A percentile compares a stretch with the other conserved stretches of the same genome.
phyloP scores from a whole-genome alignment of 148 eudicot genomes.

The Dysphania ambrosioides region DNA sequence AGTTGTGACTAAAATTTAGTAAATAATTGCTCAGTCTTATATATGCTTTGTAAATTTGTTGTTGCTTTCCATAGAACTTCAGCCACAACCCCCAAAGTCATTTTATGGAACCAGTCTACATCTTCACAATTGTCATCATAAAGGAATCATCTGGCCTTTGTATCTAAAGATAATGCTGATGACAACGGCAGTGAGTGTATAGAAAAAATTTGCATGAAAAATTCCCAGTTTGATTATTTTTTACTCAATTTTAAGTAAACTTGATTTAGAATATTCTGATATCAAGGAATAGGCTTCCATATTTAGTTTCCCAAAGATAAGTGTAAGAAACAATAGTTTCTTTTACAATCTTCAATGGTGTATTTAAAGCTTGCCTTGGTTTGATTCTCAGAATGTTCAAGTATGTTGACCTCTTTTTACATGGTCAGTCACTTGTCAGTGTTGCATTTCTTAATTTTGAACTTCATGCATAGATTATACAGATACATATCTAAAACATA shows the following conservation, averaged over 20 bases:
- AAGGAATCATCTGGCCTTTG: slow-evolving; percentile 61
- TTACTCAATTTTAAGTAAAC: background rate
- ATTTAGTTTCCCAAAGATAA: background rate
- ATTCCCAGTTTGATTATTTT: background rate
- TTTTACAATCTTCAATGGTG: too few species aligned
- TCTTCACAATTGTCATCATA: slow-evolving; percentile 89
- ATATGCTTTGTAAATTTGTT: too few species aligned
- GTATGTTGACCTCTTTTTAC: background rate
- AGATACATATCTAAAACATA: background rate
- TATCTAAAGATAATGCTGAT: slow-evolving; percentile 68
- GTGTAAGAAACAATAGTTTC: too few species aligned
- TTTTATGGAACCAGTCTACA: slow-evolving; percentile 78
- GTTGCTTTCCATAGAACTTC: slow-evolving; percentile 33
- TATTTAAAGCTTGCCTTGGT: too few species aligned
- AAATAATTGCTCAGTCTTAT: too few species aligned
- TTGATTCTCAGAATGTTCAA: background rate
- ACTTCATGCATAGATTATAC: background rate
- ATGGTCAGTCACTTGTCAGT: background rate
- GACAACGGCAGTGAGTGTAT: slow-evolving; percentile 74
- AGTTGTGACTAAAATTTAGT: too few species aligned
- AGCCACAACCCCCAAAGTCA: slow-evolving; percentile 57
- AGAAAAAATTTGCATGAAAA: slow-evolving; percentile 72
- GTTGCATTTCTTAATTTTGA: background rate
- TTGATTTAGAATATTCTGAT: background rate
- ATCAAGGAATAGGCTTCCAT: background rate